These are phyloP conservation scores for Peribolospora baueri DNA, from an alignment of 768 basidiomycete species.

Conservation along the genomic window DNA sequence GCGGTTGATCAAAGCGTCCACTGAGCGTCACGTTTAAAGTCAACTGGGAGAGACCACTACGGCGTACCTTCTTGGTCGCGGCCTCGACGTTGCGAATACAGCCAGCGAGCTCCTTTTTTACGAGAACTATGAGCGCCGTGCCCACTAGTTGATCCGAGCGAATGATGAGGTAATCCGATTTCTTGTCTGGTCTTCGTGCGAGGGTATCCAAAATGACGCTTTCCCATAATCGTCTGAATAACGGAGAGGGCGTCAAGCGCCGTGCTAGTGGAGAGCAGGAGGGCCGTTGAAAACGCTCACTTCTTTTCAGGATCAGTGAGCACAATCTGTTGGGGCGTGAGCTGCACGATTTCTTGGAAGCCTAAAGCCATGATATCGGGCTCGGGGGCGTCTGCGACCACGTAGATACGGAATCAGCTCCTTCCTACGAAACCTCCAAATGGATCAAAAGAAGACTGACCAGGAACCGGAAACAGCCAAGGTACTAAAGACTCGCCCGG, in stretches of 20 bases:
- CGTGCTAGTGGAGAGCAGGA: neutral
- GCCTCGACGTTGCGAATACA: constrained; percentile 82
- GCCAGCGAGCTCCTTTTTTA: constrained; percentile 47
- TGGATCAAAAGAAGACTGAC: constrained; percentile 26
- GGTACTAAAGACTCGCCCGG: constrained; percentile 57
- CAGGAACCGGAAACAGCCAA: constrained; percentile 67
- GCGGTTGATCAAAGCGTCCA: constrained; percentile 23
- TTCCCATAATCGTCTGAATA: constrained; percentile 64
- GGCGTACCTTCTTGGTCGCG: constrained; percentile 63
- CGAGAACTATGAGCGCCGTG: constrained; percentile 65
- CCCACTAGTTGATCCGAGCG: constrained; percentile 96
- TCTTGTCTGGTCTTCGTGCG: constrained; percentile 40
- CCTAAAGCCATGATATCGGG: constrained; percentile 77
- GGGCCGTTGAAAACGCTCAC: neutral
- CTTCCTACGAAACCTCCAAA: no score
- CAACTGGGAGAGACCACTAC: neutral
- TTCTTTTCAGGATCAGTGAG: constrained; percentile 13
- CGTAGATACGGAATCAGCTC: neutral
- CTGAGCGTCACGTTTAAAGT: neutral
- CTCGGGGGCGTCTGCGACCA: constrained; percentile 20
- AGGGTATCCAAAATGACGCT: constrained; percentile 52
- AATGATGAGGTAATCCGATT: constrained; percentile 53
- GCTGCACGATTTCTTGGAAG: constrained; percentile 91
- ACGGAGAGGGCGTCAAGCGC: neutral
- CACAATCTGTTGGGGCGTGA: constrained; percentile 92